Evolutionary conservation across 148 eudicot genomes (phyloP).

Genomic region (Nepenthes gracilis): DNA sequence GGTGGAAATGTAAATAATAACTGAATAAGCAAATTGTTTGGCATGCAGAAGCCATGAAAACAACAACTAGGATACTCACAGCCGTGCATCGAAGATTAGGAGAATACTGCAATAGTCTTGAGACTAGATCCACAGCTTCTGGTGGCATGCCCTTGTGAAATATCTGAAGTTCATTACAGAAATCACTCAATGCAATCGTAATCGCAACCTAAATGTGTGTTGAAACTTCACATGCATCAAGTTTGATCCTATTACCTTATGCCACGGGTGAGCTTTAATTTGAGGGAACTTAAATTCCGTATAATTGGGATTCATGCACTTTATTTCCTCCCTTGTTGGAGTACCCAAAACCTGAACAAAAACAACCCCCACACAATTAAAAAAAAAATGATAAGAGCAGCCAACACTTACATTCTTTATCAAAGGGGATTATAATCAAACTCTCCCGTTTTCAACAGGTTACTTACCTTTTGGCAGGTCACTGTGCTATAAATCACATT

Average conservation of each 20-base stretch:
- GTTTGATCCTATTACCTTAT: conserved; percentile 39
- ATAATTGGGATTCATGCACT: conserved; percentile 93
- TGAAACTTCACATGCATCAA: conserved; percentile 1
- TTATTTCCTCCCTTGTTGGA: conserved; percentile 89
- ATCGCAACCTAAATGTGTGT: not conserved
- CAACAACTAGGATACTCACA: conserved; percentile 29
- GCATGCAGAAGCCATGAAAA: no score
- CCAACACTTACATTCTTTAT: no score
- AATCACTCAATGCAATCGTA: not conserved
- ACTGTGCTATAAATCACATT: no score
- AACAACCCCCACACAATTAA: not conserved
- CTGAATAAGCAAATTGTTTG: not conserved
- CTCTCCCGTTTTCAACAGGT: no score
- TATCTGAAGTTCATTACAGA: conserved; percentile 31
- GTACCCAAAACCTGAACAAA: conserved; percentile 72
- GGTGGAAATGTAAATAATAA: conserved; percentile 1
- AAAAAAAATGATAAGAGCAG: no score
- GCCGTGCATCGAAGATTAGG: conserved; percentile 77
- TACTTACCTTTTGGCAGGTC: no score
- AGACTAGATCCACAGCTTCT: conserved; percentile 92
- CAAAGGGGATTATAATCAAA: no score
- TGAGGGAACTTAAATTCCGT: conserved; percentile 86
- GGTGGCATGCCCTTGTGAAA: conserved; percentile 88
- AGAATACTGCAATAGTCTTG: conserved; percentile 84
- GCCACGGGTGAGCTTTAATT: conserved; percentile 97